phyloP scores from a whole-genome alignment of 2,329 filamentous ascomycete species.

The Fusarium falciforme region DNA sequence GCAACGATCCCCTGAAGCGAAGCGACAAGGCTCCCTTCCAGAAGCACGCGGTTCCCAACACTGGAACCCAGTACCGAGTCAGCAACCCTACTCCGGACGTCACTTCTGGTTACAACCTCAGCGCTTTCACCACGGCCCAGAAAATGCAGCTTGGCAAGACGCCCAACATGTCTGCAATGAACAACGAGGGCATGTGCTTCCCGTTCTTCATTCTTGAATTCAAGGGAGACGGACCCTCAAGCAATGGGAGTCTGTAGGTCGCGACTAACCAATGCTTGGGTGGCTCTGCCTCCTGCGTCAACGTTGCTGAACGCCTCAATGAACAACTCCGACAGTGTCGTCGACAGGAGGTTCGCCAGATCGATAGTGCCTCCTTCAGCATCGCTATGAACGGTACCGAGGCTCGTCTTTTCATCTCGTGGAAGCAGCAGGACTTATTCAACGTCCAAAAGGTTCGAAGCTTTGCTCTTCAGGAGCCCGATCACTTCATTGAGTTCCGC shows the following conservation, averaged over 20 bases:
- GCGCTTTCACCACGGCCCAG: neutral
- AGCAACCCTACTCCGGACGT: constrained; percentile 21
- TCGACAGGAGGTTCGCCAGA: constrained; percentile 40
- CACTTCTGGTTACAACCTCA: constrained; percentile 14
- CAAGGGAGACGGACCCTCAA: constrained; percentile 38
- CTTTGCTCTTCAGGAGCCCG: constrained; percentile 46
- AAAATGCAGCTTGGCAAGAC: constrained; percentile 1
- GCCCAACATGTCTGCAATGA: neutral
- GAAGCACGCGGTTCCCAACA: constrained; percentile 8
- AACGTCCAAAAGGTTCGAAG: constrained; percentile 39
- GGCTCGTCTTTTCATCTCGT: constrained; percentile 50
- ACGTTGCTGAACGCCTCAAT: constrained; percentile 48
- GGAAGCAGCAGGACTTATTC: constrained; percentile 47
- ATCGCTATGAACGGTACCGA: constrained; percentile 33
- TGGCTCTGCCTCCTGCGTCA: constrained; percentile 48
- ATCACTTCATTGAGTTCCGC: constrained; percentile 46
- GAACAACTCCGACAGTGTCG: constrained; percentile 25
- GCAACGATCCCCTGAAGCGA: neutral
- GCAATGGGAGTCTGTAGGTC: constrained; percentile 46
- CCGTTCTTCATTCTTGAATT: constrained; percentile 34
- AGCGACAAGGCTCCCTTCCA: neutral
- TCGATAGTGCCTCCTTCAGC: constrained; percentile 28
- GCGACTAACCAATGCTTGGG: constrained; percentile 53
- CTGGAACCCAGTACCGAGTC: neutral
- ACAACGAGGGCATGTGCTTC: neutral